phyloP scores from a whole-genome alignment of 2,329 filamentous ascomycete genomes.

The Penicillium sp. region DNA sequence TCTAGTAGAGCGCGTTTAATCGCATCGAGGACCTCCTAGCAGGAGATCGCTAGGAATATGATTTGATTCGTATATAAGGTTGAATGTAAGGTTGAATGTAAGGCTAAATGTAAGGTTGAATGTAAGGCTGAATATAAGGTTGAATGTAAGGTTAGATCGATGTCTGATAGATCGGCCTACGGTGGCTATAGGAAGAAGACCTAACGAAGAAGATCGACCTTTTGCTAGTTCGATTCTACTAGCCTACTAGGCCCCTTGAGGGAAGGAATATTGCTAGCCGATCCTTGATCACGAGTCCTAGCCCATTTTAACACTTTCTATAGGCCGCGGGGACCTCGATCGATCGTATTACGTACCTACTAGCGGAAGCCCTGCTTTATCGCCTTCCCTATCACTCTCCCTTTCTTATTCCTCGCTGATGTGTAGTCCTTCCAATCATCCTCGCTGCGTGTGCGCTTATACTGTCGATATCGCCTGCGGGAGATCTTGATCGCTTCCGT shows the following conservation, averaged over 20 bases:
- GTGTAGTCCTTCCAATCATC: background rate
- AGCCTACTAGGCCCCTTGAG: background rate
- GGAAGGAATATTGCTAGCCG: conserved; percentile 7
- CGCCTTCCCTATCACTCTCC: background rate
- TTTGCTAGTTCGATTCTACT: conserved; percentile 1
- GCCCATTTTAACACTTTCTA: conserved; percentile 11
- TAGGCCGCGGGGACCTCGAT: background rate
- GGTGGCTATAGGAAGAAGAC: conserved; percentile 11
- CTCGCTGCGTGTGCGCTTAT: background rate
- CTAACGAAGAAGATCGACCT: background rate
- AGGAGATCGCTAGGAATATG: background rate
- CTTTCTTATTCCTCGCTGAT: background rate
- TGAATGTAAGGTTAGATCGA: too few species aligned
- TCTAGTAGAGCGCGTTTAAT: background rate
- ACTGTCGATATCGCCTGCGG: background rate
- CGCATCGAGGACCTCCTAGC: background rate
- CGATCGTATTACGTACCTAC: background rate
- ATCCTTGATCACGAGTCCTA: background rate
- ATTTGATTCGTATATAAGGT: background rate
- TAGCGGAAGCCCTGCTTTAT: background rate
- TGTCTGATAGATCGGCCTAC: background rate
- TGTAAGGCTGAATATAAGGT: too few species aligned
- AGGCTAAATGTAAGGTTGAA: too few species aligned
- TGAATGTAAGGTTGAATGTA: background rate
- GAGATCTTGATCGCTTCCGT: background rate